Evolutionary conservation across 306 rosid genomes (phyloP).

Genomic region (Cicer yamashitae): DNA sequence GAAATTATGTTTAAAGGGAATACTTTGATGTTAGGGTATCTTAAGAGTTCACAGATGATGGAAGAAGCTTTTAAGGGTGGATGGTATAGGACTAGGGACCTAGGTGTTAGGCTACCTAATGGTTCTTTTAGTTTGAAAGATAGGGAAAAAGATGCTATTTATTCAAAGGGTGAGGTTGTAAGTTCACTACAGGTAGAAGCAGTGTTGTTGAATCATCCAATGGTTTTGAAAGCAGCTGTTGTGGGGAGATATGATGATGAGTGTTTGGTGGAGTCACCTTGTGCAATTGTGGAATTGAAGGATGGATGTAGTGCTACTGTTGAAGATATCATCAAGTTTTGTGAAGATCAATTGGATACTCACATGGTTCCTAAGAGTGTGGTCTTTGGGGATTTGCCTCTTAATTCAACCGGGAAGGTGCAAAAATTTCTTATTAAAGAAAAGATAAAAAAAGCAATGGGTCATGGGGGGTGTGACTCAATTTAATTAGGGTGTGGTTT

Average conservation of each 20-base stretch:
- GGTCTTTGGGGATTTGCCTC: constrained; percentile 75
- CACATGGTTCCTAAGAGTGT: constrained; percentile 74
- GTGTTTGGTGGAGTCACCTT: constrained; percentile 46
- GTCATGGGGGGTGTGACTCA: constrained; percentile 33
- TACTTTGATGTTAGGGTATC: constrained; percentile 71
- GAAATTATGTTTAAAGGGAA: constrained; percentile 78
- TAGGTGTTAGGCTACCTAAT: constrained; percentile 57
- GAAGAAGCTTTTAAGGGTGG: constrained; percentile 64
- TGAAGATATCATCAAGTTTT: constrained; percentile 63
- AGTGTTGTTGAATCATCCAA: constrained; percentile 72
- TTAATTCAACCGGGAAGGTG: constrained; percentile 81
- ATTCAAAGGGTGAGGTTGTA: constrained; percentile 48
- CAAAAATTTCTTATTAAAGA: constrained; percentile 74
- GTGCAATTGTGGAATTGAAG: constrained; percentile 69
- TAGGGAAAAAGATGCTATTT: constrained; percentile 64
- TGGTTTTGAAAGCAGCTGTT: constrained; percentile 74
- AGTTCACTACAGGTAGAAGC: constrained; percentile 81
- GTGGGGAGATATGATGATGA: constrained; percentile 60
- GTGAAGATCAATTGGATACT: constrained; percentile 57
- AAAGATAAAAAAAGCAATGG: constrained; percentile 45
- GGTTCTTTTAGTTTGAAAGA: constrained; percentile 78
- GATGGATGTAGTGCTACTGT: constrained; percentile 52
- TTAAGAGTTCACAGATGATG: constrained; percentile 53
- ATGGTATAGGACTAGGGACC: constrained; percentile 84
- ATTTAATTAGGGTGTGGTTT: not conserved